Conservation (phyloP, 179 eudicot genomes). For the Kewa caespitosa region DNA sequence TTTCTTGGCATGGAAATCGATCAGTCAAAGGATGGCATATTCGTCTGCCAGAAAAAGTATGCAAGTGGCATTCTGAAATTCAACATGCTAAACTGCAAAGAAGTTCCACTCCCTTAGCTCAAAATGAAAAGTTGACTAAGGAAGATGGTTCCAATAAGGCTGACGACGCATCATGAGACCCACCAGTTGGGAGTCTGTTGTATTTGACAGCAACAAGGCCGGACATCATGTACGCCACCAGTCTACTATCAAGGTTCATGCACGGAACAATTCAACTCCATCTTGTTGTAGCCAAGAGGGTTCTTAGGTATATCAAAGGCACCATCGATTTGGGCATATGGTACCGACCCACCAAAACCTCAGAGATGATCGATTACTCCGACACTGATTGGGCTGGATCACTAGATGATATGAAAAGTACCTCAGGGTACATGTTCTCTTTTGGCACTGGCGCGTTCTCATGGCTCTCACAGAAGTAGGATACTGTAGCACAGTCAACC, state of each 20-base stretch:
- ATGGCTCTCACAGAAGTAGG: not conserved
- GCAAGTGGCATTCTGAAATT: not conserved
- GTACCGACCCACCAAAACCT: not conserved
- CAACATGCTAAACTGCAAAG: constrained; percentile 9
- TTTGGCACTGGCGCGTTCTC: not conserved
- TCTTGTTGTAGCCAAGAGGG: not conserved
- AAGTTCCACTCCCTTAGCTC: not conserved
- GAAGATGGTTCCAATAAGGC: not conserved
- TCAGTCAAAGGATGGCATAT: not conserved
- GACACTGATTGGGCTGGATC: constrained; percentile 7
- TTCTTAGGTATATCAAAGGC: constrained; percentile 8
- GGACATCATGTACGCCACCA: constrained; percentile 1
- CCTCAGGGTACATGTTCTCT: not conserved
- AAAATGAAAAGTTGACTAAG: constrained; percentile 7
- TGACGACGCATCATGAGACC: not conserved
- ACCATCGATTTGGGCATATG: not conserved
- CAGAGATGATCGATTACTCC: constrained; percentile 9
- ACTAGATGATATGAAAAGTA: constrained; percentile 6
- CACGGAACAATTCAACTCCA: constrained; percentile 4
- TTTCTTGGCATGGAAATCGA: constrained; percentile 7
- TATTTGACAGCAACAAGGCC: constrained; percentile 19
- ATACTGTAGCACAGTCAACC: not conserved
- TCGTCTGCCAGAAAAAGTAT: not conserved
- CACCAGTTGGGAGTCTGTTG: constrained; percentile 13
- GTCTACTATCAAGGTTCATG: constrained; percentile 13